These are phyloP conservation scores for Cucumis sativus DNA, from an alignment of 306 rosid species.

Conservation along the genomic window Cucumber_9930_V3 NC_026657.2:39130501-39131000, in stretches of 20 bases:
- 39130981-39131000: conserved; percentile 56
- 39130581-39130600: conserved; percentile 96
- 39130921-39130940: conserved; percentile 73
- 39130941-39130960: conserved; percentile 87
- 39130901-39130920: conserved; percentile 73
- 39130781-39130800: conserved; percentile 94
- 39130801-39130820: conserved; percentile 41
- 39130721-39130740: conserved; percentile 98
- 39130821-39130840: neutral
- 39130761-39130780: conserved; percentile 98
- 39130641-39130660: neutral
- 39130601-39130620: conserved; percentile 96
- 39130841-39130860: neutral
- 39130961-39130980: conserved; percentile 65
- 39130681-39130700: conserved; percentile 2
- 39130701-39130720: conserved; percentile 91
- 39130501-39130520: neutral
- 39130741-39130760: conserved; percentile 92
- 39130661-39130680: neutral
- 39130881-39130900: conserved; percentile 56
- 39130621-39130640: neutral
- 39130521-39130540: neutral
- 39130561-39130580: conserved; percentile 44
- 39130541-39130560: conserved; percentile 1
- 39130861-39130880: conserved; percentile 4